Base-by-base conservation (phyloP, 2,329 filamentous ascomycete genomes). In the Epichloe brachyelytri region DNA sequence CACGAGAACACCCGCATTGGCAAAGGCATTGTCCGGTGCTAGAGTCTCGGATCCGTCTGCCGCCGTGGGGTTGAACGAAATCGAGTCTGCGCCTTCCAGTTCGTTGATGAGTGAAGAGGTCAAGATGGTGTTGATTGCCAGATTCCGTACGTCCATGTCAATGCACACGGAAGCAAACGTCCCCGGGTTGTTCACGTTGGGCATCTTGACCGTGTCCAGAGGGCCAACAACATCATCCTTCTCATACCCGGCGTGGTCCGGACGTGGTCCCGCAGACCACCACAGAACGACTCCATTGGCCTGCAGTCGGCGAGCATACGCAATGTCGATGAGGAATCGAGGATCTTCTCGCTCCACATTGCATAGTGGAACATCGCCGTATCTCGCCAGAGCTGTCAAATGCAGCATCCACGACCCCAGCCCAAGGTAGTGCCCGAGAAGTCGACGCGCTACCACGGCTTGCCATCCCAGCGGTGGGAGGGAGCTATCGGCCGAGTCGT, bases 91-190 rank as follows among this genome's bases (percentile, higher is more conserved):
- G 1, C 91, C 91, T 63, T 98, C 93, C 2, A 95, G 82, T 57
- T 97, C 93, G 60, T 96, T 97, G 73, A 98, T 90, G 10, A 99
- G 79, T 0, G 93, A 95, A 0, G 91, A 95, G 0, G 93, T 96
- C 17, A 99, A 74, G 46, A 99, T 94, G 0, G 94, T 98, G 69
- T 98, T 98, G 70, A 98, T 97, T 4, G 89, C 86, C 14, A 99
- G 77, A 62, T 98, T 98, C 44, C 90, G 86, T 46, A 98, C 81
- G 55, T 94, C 88, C 14, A 99, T 70, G 59, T 99, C 93, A 55
- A 98, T 93, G 63, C 93, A 98, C 3, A 98, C 93, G 0, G 91
- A 95, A 1, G 90, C 86, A 65, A 95, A 98, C 0, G 91, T 94
- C 40, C 90, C 91, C 0, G 91, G 86, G 48, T 88, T 91, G 64